Conservation (phyloP, 2,329 filamentous ascomycete species). For the Ramichloridium luteum region DNA sequence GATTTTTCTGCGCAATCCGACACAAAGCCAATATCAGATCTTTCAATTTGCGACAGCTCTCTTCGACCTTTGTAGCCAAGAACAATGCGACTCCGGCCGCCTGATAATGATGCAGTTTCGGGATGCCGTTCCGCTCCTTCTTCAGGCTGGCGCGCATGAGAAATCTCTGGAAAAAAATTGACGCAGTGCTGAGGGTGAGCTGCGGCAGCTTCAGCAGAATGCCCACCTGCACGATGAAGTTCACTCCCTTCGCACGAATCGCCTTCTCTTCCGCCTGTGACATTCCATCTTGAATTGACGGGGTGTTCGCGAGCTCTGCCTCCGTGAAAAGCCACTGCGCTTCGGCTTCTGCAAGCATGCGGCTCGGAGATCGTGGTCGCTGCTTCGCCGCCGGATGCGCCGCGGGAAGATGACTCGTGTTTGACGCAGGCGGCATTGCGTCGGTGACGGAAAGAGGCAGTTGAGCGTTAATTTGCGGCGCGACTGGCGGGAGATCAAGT, state of each 20-base stretch:
- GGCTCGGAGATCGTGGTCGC: conserved; percentile 26
- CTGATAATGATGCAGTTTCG: conserved; percentile 72
- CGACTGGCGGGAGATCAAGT: neutral
- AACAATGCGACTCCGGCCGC: conserved; percentile 86
- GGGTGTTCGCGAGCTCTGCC: conserved; percentile 69
- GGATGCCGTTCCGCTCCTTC: conserved; percentile 49
- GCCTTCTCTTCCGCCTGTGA: conserved; percentile 63
- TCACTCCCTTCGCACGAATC: conserved; percentile 78
- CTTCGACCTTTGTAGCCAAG: conserved; percentile 91
- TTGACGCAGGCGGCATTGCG: conserved; percentile 12
- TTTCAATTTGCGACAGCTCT: conserved; percentile 91
- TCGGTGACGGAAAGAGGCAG: no score
- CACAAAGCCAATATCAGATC: conserved; percentile 89
- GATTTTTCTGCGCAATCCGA: conserved; percentile 88
- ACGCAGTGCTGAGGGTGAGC: conserved; percentile 80
- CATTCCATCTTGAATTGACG: conserved; percentile 75
- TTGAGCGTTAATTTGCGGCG: no score
- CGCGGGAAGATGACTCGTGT: conserved; percentile 20
- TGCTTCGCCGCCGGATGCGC: conserved; percentile 30
- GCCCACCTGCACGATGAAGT: conserved; percentile 91
- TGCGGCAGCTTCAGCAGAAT: conserved; percentile 87
- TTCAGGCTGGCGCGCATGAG: conserved; percentile 83
- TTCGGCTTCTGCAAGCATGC: conserved; percentile 43
- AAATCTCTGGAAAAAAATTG: conserved; percentile 90
- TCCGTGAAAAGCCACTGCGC: conserved; percentile 83